Evolutionary conservation across 495 filamentous ascomycete genomes (phyloP), one percentile per base, ranked within the genome.

Genomic region (Pyronema omphalodes): DNA sequence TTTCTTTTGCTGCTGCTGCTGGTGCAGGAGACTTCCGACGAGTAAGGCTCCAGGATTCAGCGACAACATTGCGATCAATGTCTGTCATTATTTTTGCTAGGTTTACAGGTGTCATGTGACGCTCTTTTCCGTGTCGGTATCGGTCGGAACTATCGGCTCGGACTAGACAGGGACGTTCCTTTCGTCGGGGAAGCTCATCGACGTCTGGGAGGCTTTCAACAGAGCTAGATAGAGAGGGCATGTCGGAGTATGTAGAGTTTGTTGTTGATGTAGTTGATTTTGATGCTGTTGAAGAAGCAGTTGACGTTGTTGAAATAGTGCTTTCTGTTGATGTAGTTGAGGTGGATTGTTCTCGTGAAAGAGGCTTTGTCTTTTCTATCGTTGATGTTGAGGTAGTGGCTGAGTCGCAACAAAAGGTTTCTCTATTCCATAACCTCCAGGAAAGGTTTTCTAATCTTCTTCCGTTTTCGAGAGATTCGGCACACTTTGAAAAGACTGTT

Each of bases 341-440:
- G 15, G 18, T 23, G 34, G 1, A 39, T 33, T n/a, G 14, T 44
- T 11, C 55, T 29, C 2, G 23, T 29, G 23, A 29, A 29, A 29
- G 23, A 29, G 23, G 35, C 50, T 17, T 40, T 15, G 50, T 12
- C 41, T 52, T 40, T n/a, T 57, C 11, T 44, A 52, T 18, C 60
- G 60, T 19, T 64, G 64, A 44, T 69, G 66, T 47, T 64, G 63
- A 64, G 76, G 39, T 73, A 60, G 57, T 7, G 64, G 69, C 56
- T 34, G 63, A 57, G 50, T 88, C 85, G 68, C 88, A 93, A 70
- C 91, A 96, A 59, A 99, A 91, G 7, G 88, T 94, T 66, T 96
- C 93, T 49, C 87, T 78, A 58, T 84, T 93, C 89, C 88, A 99
- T 57, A 99, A 71, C 55, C 91, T 74, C 91, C 91, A 99, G 61